A percentile compares a stretch with the other conserved stretches of the same genome.
Conservation (phyloP, 2,329 filamentous ascomycete genomes). For the Drechslerella dactyloides region DNA sequence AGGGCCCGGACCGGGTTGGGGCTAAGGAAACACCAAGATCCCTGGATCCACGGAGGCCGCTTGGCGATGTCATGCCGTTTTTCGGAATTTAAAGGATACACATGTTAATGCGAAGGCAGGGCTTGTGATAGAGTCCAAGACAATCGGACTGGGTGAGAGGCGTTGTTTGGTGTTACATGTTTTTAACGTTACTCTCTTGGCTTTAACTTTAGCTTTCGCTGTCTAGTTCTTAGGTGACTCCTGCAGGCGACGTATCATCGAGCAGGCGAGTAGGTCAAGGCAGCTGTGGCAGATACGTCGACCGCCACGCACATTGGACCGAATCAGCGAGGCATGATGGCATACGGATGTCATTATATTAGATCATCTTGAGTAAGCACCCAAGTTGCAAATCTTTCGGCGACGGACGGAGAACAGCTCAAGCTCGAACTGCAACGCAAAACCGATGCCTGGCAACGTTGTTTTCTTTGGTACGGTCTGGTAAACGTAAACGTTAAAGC, state of each 20-base stretch:
- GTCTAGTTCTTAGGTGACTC: constrained; percentile 14
- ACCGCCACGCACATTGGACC: not conserved
- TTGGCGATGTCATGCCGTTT: constrained; percentile 49
- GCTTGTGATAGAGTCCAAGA: constrained; percentile 43
- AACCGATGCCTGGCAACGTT: constrained; percentile 25
- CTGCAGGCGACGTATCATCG: not conserved
- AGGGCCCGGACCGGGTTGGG: constrained; percentile 20
- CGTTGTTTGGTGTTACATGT: too few species aligned
- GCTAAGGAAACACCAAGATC: constrained; percentile 26
- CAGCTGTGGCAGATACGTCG: not conserved
- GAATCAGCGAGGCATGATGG: constrained; percentile 6
- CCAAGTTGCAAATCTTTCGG: constrained; percentile 12
- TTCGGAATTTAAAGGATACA: constrained; percentile 47
- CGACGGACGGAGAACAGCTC: constrained; percentile 10
- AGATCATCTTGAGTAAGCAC: not conserved
- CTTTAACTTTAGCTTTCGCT: too few species aligned
- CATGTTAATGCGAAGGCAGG: constrained; percentile 49
- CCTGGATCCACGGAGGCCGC: constrained; percentile 37
- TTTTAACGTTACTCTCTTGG: too few species aligned
- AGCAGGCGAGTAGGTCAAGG: not conserved
- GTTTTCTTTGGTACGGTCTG: constrained; percentile 11
- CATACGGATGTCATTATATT: constrained; percentile 1
- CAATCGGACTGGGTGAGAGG: constrained; percentile 4
- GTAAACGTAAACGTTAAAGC: not conserved
- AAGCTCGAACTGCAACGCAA: constrained; percentile 32